These are phyloP conservation scores for Ophiocordyceps unilateralis DNA, from an alignment of 2,329 filamentous ascomycete genomes.

Conservation along the genomic window DNA sequence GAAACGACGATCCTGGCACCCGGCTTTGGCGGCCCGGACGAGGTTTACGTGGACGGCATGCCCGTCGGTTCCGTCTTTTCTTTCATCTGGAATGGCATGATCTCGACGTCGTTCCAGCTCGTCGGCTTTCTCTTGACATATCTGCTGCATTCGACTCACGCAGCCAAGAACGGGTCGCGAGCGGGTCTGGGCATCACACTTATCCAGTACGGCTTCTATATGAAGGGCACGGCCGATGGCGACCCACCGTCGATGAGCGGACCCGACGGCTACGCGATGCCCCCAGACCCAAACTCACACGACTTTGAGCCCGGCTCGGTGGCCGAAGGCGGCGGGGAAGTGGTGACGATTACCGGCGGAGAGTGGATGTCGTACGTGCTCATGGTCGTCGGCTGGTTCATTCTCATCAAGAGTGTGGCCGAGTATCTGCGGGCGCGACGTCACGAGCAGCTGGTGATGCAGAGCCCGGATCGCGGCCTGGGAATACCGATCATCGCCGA, in stretches of 20 bases:
- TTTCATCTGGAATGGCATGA: constrained; percentile 88
- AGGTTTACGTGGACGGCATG: constrained; percentile 93
- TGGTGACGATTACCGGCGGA: constrained; percentile 46
- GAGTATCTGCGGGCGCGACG: constrained; percentile 77
- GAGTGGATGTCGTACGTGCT: constrained; percentile 86
- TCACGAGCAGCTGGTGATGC: constrained; percentile 84
- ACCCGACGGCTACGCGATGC: constrained; percentile 46
- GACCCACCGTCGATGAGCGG: constrained; percentile 26
- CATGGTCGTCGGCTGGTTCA: constrained; percentile 98
- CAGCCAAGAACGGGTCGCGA: constrained; percentile 91
- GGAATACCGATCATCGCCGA: constrained; percentile 73
- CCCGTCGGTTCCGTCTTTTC: constrained; percentile 78
- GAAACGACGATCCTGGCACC: constrained; percentile 95
- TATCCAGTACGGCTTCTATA: constrained; percentile 92
- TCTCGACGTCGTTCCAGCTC: constrained; percentile 92
- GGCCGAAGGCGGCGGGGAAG: constrained; percentile 25
- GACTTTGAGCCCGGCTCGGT: constrained; percentile 66
- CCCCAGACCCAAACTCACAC: constrained; percentile 78
- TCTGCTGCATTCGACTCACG: constrained; percentile 91
- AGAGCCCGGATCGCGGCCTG: constrained; percentile 79
- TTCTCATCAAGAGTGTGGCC: constrained; percentile 81
- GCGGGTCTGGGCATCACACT: constrained; percentile 89
- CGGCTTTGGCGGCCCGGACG: constrained; percentile 74
- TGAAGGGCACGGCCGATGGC: constrained; percentile 47
- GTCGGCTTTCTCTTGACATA: constrained; percentile 97